These are phyloP conservation scores for Aspergillus ustus DNA, from an alignment of 2,329 filamentous ascomycete species.

Conservation along the genomic window DNA sequence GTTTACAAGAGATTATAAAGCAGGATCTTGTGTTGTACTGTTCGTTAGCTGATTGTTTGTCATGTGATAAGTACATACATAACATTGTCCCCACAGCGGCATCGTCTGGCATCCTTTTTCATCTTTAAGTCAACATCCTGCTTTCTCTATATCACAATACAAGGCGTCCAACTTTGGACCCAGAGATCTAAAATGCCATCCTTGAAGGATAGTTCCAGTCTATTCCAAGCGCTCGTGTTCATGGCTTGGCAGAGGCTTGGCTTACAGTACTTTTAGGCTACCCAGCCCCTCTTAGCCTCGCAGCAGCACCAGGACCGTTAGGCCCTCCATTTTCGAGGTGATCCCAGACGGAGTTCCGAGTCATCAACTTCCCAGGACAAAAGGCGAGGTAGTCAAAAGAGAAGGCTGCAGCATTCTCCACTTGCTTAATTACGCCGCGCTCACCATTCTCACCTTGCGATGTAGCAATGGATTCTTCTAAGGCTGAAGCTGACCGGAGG, in stretches of 20 bases:
- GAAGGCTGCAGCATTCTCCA: slow-evolving; percentile 4
- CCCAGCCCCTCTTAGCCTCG: not conserved
- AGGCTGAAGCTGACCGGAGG: not conserved
- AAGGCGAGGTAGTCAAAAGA: slow-evolving; percentile 6
- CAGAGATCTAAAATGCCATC: not conserved
- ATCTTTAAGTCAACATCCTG: not conserved
- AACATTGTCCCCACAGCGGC: not conserved
- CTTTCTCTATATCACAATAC: too few relatives aligned
- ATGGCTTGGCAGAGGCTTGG: not conserved
- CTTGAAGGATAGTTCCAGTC: not conserved
- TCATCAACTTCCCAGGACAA: not conserved
- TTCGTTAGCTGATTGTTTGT: not conserved
- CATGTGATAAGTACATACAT: not conserved
- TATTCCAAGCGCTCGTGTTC: not conserved
- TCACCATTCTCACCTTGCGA: not conserved
- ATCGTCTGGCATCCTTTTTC: not conserved
- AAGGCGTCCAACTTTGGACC: not conserved
- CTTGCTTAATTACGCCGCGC: not conserved
- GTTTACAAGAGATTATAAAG: not conserved
- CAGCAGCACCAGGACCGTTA: not conserved
- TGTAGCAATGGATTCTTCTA: not conserved
- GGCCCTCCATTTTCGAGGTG: not conserved
- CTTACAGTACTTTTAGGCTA: not conserved
- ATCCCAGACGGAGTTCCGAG: not conserved
- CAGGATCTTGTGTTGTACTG: not conserved